Base-by-base conservation (phyloP, 2,329 filamentous ascomycete species). In the Tolypocladium pustulatum region DNA sequence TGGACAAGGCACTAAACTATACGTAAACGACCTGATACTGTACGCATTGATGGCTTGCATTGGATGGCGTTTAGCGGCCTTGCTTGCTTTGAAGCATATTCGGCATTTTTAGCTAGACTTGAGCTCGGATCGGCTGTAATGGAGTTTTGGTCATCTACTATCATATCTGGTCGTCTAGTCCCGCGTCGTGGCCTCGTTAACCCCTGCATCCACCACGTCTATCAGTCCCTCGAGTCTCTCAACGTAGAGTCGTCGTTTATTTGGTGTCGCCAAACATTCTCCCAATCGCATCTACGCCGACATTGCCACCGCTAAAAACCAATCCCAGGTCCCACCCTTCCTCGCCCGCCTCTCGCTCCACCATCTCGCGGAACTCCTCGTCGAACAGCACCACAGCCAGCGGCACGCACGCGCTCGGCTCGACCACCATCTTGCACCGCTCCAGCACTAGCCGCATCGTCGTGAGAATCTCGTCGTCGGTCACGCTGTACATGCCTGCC, bases 351-450 rank as follows among this genome's bases (percentile, higher is more conserved):
- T 92, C 88, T 60, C 67, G 72, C 75, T 90, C 85, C 12, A 92
- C 88, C 72, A 87, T 72, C 15, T 68, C 70, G 59, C 90, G 77
- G 62, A 97, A 97, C 4, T 91, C 90, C 73, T 95, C 90, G 70
- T 96, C 88, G 64, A 84, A 97, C 64, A 97, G 75, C 57, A 86
- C 87, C 9, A 90, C 89, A 0, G 93, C 94, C 60, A 97, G 72
- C 1, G 85, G 84, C n/a, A 97, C 92, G 2, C 87, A 91, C 0
- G 89, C 84, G 72, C 88, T 92, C 27, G 93, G 93, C 78, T 97
- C 93, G 15, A 97, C 85, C 27, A 97, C 85, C 54, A 96, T 76
- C 82, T 97, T 97, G 80, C 94, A 85, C 59, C 92, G 77, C 81
- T 97, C 93, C 62, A 92, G 76, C 38, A 96, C 87, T 61, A 97